Percentiles rank a stretch among this genome's conserved stretches.
Conservation (phyloP, 2,329 filamentous ascomycete genomes). For the Monilinia fructicola region DNA sequence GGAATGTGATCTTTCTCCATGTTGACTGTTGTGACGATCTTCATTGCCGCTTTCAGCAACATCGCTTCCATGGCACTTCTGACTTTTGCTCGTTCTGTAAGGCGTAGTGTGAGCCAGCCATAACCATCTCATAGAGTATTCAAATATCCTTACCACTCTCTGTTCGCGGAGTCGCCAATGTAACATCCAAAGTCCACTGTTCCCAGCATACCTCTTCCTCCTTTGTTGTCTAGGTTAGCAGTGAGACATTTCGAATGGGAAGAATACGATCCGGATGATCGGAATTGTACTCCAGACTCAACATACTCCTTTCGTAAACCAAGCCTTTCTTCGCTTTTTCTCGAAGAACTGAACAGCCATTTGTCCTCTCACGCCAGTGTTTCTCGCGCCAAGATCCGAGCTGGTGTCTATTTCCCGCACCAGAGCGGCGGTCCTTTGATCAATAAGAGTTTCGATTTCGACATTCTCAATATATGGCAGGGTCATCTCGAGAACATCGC, state of each 20-base stretch:
- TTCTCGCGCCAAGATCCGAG: constrained; percentile 45
- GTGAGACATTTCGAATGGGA: neutral
- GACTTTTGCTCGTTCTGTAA: constrained; percentile 78
- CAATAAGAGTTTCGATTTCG: constrained; percentile 90
- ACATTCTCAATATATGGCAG: constrained; percentile 86
- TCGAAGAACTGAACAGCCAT: constrained; percentile 93
- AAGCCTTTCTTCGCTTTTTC: constrained; percentile 82
- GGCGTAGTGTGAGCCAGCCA: constrained; percentile 19
- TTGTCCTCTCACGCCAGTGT: constrained; percentile 67
- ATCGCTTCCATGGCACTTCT: constrained; percentile 88
- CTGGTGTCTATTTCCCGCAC: constrained; percentile 72
- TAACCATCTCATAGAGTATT: neutral
- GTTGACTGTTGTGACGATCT: constrained; percentile 86
- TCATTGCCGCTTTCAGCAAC: constrained; percentile 81
- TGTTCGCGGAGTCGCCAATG: constrained; percentile 84
- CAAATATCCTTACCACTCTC: constrained; percentile 67
- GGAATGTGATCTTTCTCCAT: constrained; percentile 93
- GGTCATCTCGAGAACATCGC: constrained; percentile 87
- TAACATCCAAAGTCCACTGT: constrained; percentile 89
- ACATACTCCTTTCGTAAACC: constrained; percentile 72
- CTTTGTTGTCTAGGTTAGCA: constrained; percentile 18
- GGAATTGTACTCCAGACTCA: constrained; percentile 9
- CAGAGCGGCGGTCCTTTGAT: constrained; percentile 77
- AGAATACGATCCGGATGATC: constrained; percentile 18
- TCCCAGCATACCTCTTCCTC: constrained; percentile 69